These are phyloP conservation scores for Kazachstania bromeliacearum DNA, from an alignment of 805 yeast genomes.

Conservation along the genomic window DNA sequence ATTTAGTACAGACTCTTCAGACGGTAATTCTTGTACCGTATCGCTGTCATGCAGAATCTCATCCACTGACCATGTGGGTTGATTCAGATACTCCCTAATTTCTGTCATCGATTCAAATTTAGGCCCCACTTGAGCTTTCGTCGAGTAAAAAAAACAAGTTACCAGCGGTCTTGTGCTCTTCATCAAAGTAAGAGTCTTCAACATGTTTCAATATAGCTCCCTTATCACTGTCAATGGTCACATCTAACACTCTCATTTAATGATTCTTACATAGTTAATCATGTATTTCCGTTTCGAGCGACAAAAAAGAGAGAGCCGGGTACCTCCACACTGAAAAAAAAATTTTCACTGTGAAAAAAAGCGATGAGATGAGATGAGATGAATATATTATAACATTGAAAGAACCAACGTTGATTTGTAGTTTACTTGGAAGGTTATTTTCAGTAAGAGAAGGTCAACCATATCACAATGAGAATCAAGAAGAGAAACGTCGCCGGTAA, in stretches of 20 bases:
- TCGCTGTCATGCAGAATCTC: constrained; percentile 13
- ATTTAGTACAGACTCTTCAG: background rate
- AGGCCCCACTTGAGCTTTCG: constrained; percentile 9
- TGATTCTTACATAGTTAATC: no score
- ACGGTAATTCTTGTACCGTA: constrained; percentile 7
- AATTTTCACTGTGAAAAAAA: constrained; percentile 1
- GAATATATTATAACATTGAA: no score
- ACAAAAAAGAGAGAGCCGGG: no score
- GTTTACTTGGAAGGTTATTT: background rate
- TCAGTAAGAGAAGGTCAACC: constrained; percentile 1
- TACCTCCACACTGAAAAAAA: background rate
- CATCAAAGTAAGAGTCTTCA: no score
- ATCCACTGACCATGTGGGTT: constrained; percentile 21
- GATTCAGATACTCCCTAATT: constrained; percentile 15
- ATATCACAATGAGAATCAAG: constrained; percentile 52
- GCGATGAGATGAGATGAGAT: constrained; percentile 33
- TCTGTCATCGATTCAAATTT: constrained; percentile 18
- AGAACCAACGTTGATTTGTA: no score
- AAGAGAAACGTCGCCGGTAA: constrained; percentile 81
- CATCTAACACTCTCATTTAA: no score
- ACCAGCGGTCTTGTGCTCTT: no score
- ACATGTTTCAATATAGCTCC: no score
- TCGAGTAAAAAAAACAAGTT: background rate
- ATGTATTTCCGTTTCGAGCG: no score
- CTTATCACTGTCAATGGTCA: no score